Evolutionary conservation across 345 rosid genomes (phyloP), one percentile per base, ranked within the genome.

Genomic region (Arabis alpina): DNA sequence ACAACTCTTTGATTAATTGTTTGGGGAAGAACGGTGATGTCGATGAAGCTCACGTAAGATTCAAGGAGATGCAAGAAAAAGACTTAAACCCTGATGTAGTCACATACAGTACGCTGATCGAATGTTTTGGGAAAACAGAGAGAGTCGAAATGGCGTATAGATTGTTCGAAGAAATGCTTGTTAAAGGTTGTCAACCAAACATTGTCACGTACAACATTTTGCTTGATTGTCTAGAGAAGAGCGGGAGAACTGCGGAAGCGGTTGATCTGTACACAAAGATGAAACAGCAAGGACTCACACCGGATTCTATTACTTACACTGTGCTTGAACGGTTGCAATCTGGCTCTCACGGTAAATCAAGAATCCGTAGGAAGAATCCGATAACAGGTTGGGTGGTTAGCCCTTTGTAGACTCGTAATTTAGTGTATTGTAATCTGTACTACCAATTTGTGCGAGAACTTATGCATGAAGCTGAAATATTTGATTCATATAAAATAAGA

Each of bases 41-140:
- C 16, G 97, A 91, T 79, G 98, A 84, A 87, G 98, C 97, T 47
- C 98, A 93, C 80, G 85, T 93, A 68, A 85, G 82, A 75, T 91
- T 91, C 66, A 81, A 81, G 80, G 97, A 93, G 87, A 93, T 93
- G 97, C 89, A 82, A 72, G 97, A 87, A 74, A 87, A 72, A 71
- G 98, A 94, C 27, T 76, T 93, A 55, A 77, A 76, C 80, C 95
- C 98, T 40, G 97, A 93, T 68, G 98, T 93, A 14, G 88, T 91
- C 6, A 93, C 98, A 6, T 93, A 93, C 75, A 85, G 96, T 74
- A 93, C 96, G 0, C 78, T 93, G 11, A 93, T 91, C 2, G 97
- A 93, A 78, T 93, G 98, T 74, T 91, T 91, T 74, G 98, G 98
- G 27, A 93, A 91, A 80, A 85, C 94, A 0, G 89, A 87, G 54